Evolutionary conservation across 768 basidiomycete genomes (phyloP), one percentile per base, ranked within the genome.

Genomic region (Xerocomus spinulosus): DNA sequence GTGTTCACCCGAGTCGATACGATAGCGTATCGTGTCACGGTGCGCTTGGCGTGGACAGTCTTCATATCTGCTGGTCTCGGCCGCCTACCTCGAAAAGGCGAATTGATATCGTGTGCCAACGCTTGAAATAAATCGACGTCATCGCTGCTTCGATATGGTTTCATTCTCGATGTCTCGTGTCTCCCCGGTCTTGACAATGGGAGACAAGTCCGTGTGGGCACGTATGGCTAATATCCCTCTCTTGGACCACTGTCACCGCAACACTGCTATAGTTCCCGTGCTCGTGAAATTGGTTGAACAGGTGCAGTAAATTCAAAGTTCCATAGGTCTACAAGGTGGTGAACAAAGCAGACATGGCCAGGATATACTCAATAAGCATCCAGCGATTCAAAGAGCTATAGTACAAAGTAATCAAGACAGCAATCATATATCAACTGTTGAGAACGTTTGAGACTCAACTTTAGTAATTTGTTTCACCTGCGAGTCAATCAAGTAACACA

Each of bases 151-250:
- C 15, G 26, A 37, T 36, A 28, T 26, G 17, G 34, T 14, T 36
- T 36, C 28, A n/a, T 36, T 36, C 21, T 28, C 25, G 34, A 20
- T n/a, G 36, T 26, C 33, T 26, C 6, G 13, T 20, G 33, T 13
- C 3, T 13, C 24, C 17, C 40, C n/a, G 20, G 37, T 17, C 30
- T 21, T 18, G 44, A 20, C 24, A 8, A 34, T 34, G 32, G 26
- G 35, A 25, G 29, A 14, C 37, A 17, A 28, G 43, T 34, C 34
- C 15, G 28, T 51, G 44, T 12, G 50, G 50, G 50, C 50, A 37
- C 50, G 26, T 42, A 37, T 51, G 23, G 50, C 50, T 17, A 46
- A 46, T 51, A 46, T 46, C 45, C 34, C 49, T 26, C 49, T 18
- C 8, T 15, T 9, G 30, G 26, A 50, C 49, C 49, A 18, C 34